Evolutionary conservation across 2,329 filamentous ascomycete genomes (phyloP).

Genomic region (Fusarium avenaceum): DNA sequence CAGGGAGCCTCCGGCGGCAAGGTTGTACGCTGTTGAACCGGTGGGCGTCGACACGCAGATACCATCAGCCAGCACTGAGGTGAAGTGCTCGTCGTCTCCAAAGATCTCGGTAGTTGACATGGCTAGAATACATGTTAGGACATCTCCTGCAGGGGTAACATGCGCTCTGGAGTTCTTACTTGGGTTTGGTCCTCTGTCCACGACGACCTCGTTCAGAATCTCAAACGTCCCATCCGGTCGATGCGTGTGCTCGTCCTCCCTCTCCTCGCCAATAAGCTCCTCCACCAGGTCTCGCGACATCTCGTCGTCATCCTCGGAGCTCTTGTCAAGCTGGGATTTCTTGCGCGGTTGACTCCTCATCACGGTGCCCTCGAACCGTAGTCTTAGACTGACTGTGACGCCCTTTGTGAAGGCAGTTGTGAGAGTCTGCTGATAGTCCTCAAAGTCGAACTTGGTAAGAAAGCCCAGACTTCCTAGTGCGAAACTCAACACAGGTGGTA

Average conservation of each 20-base stretch:
- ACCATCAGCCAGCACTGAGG: constrained; percentile 91
- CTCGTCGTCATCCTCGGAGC: constrained; percentile 54
- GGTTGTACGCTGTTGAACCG: constrained; percentile 94
- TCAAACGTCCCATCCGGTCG: constrained; percentile 86
- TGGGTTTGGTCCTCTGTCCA: constrained; percentile 92
- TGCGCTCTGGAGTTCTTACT: constrained; percentile 67
- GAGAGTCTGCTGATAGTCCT: constrained; percentile 77
- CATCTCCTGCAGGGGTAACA: constrained; percentile 7
- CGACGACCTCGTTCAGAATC: constrained; percentile 96
- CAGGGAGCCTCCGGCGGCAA: constrained; percentile 93
- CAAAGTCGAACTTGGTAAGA: constrained; percentile 95
- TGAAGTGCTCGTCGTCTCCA: constrained; percentile 95
- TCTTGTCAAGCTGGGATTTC: constrained; percentile 42
- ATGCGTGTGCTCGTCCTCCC: constrained; percentile 87
- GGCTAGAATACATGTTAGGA: constrained; percentile 61
- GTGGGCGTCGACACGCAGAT: constrained; percentile 95
- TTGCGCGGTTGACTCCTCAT: constrained; percentile 79
- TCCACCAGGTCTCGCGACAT: constrained; percentile 80
- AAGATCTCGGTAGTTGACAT: constrained; percentile 95
- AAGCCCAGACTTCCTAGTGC: constrained; percentile 93
- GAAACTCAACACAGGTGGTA: constrained; percentile 93
- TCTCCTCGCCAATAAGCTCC: constrained; percentile 88
- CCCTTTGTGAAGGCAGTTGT: constrained; percentile 82
- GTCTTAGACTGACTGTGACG: constrained; percentile 86
- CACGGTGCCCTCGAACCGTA: constrained; percentile 93